phyloP scores from a whole-genome alignment of 495 filamentous ascomycete genomes.

The Podospora fimiseda region DNA sequence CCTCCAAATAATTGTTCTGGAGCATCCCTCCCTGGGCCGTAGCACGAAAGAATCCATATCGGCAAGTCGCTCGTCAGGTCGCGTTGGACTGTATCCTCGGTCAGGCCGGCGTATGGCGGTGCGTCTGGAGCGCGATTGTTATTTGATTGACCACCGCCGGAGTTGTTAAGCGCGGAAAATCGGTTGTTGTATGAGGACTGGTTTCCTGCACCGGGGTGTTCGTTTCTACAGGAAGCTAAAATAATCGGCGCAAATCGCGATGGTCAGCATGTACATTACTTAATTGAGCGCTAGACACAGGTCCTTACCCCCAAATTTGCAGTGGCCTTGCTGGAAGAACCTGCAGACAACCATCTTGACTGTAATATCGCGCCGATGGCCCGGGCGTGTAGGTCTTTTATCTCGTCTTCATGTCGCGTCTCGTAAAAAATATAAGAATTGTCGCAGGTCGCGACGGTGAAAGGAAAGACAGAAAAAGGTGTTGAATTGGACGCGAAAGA shows the following conservation, averaged over 20 bases:
- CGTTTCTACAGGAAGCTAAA: slow-evolving; percentile 40
- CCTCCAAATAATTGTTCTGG: slow-evolving; percentile 79
- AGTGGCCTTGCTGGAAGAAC: slow-evolving; percentile 67
- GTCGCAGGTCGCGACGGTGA: too few species aligned
- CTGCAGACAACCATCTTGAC: slow-evolving; percentile 56
- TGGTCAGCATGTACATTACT: neutral
- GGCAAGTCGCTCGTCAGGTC: slow-evolving; percentile 68
- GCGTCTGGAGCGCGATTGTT: slow-evolving; percentile 18
- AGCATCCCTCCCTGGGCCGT: slow-evolving; percentile 63
- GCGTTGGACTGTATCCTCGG: slow-evolving; percentile 46
- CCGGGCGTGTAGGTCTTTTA: too few species aligned
- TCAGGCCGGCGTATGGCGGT: slow-evolving; percentile 35
- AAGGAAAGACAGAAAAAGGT: too few species aligned
- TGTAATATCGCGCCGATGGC: too few species aligned
- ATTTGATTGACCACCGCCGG: slow-evolving; percentile 1
- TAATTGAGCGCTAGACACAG: neutral
- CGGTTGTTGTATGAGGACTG: slow-evolving; percentile 27
- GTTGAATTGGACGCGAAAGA: too few species aligned
- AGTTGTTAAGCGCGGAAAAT: slow-evolving; percentile 25
- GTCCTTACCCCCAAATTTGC: slow-evolving; percentile 57
- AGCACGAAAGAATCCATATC: slow-evolving; percentile 77
- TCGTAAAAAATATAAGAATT: too few species aligned
- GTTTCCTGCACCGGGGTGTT: slow-evolving; percentile 29
- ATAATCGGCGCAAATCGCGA: neutral
- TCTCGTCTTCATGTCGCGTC: too few species aligned